Evolutionary conservation across 2,329 filamentous ascomycete species (phyloP).

Genomic region (Podosphaera xanthii): DNA sequence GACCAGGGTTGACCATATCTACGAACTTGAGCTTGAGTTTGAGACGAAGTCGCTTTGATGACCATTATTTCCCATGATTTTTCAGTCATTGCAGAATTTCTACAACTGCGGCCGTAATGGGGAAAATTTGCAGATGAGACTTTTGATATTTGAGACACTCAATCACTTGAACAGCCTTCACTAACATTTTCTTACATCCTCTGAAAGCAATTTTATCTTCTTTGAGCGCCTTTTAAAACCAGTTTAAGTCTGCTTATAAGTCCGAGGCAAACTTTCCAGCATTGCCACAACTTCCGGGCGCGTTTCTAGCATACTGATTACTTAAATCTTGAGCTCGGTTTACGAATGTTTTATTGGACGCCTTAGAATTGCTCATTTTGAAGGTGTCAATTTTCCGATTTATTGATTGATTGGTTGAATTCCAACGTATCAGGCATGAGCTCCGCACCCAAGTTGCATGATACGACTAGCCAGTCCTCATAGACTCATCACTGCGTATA

Average conservation of each 20-base stretch:
- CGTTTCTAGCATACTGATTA: not conserved
- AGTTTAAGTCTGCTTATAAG: not conserved
- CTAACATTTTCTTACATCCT: not conserved
- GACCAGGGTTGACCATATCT: not conserved
- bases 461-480: no score
- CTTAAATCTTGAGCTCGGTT: not conserved
- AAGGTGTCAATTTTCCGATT: constrained; percentile 21
- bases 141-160: not conserved
- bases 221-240: not conserved
- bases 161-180: not conserved
- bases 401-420: constrained; percentile 11
- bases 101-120: not conserved
- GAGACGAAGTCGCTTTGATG: not conserved
- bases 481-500: no score
- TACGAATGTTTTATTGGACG: not conserved
- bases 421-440: no score
- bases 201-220: not conserved
- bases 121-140: not conserved
- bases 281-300: not conserved
- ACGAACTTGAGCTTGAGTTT: not conserved
- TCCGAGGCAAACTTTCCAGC: not conserved
- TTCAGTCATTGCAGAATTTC: not conserved
- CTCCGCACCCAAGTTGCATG: no score
- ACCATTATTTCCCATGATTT: not conserved
- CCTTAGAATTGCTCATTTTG: constrained; percentile 22